Conservation (phyloP, 352 stramenopile genomes). For the Pythium rhizo-oryzae region DNA sequence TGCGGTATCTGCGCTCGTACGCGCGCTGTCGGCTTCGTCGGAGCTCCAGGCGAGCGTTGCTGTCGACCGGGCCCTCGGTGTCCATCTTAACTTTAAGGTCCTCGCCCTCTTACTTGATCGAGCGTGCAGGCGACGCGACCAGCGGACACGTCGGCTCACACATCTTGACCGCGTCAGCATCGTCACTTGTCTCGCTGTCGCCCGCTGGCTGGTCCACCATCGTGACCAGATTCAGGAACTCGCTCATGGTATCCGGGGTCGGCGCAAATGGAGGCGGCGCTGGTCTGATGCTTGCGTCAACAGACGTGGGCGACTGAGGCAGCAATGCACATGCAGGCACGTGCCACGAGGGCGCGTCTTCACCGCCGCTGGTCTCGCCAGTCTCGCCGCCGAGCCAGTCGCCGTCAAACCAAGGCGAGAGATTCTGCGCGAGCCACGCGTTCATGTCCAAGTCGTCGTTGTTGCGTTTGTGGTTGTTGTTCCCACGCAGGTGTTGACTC, state of each 20-base stretch:
- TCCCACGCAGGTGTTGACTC: too few relatives aligned
- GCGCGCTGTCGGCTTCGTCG: slow-evolving; percentile 8
- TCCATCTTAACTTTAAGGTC: slow-evolving; percentile 2
- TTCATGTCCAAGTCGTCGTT: background rate
- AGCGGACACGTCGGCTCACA: too few relatives aligned
- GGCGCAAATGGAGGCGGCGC: background rate
- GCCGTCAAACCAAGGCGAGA: too few relatives aligned
- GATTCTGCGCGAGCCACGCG: slow-evolving; percentile 3
- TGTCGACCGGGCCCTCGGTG: background rate
- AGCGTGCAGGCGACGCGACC: too few relatives aligned
- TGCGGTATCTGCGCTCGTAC: slow-evolving; percentile 20
- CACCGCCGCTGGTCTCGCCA: too few relatives aligned
- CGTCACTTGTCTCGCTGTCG: too few relatives aligned
- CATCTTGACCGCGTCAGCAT: too few relatives aligned
- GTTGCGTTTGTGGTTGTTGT: too few relatives aligned
- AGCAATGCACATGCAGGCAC: too few relatives aligned
- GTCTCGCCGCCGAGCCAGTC: too few relatives aligned
- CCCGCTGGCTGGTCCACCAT: too few relatives aligned
- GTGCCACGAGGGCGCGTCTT: too few relatives aligned
- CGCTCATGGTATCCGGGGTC: background rate
- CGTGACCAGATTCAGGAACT: background rate
- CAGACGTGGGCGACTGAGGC: slow-evolving; percentile 19
- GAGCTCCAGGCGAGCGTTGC: background rate
- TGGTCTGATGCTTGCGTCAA: slow-evolving; percentile 10
- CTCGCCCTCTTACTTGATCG: background rate